These are phyloP conservation scores for Apophysomyces elegans DNA, from an alignment of 371 early-diverging fungal species.

Conservation along the genomic window DNA sequence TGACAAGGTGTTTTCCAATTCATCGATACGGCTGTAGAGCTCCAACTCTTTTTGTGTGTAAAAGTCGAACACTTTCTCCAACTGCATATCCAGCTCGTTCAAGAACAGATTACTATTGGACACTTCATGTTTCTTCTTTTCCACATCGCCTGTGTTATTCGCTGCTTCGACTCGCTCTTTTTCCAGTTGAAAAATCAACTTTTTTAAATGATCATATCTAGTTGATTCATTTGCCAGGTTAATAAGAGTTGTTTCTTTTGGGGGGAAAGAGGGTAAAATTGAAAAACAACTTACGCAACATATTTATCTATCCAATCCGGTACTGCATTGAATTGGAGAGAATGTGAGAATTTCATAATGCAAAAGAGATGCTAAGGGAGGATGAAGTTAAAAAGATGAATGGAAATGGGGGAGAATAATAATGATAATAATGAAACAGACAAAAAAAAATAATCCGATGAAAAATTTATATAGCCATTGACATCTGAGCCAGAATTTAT, in stretches of 20 bases:
- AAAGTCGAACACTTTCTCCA: constrained; percentile 79
- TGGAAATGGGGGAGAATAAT: constrained; percentile 9
- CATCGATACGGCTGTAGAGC: constrained; percentile 48
- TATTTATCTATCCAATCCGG: constrained; percentile 91
- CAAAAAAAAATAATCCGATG: constrained; percentile 7
- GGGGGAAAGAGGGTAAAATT: background rate
- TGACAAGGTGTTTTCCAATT: constrained; percentile 24
- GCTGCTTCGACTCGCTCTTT: constrained; percentile 75
- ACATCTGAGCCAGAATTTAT: constrained; percentile 4
- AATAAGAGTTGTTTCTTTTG: background rate
- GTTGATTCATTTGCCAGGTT: constrained; percentile 4
- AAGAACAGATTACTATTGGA: constrained; percentile 46
- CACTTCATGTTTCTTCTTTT: constrained; percentile 28
- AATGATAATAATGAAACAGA: constrained; percentile 3
- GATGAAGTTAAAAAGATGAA: background rate
- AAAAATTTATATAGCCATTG: background rate
- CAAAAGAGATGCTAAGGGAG: background rate
- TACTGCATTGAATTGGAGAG: constrained; percentile 86
- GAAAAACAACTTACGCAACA: constrained; percentile 57
- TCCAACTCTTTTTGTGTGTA: constrained; percentile 84
- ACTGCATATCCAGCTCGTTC: constrained; percentile 77
- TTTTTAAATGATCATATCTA: constrained; percentile 88
- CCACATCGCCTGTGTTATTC: constrained; percentile 18
- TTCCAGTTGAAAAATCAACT: constrained; percentile 87
- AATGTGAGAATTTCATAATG: constrained; percentile 89